Percentiles rank a stretch among this genome's conserved stretches.
Conservation (phyloP, 768 basidiomycete genomes). For the Mycena albidolilacea region DNA sequence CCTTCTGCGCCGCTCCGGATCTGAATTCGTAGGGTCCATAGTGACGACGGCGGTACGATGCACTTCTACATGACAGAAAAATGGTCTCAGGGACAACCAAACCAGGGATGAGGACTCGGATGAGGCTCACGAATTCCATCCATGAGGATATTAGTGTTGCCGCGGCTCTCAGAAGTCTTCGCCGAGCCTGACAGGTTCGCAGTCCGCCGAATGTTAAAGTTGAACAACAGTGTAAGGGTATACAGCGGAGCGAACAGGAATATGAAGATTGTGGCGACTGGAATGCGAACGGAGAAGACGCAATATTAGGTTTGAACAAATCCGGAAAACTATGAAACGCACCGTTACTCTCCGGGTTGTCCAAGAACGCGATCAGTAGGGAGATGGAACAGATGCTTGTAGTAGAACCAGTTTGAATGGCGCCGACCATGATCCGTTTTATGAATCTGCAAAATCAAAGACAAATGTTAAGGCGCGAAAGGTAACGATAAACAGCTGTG, state of each 20-base stretch:
- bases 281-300: neutral
- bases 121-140: conserved; percentile 12
- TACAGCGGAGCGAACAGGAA: conserved; percentile 16
- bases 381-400: conserved; percentile 1
- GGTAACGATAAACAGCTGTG: no score
- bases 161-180: conserved; percentile 12
- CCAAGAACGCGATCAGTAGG: conserved; percentile 2
- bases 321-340: neutral
- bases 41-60: conserved; percentile 15
- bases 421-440: conserved; percentile 7
- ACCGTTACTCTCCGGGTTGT: conserved; percentile 16
- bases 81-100: neutral
- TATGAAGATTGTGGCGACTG: conserved; percentile 11
- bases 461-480: no score
- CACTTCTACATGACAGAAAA: neutral
- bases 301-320: neutral
- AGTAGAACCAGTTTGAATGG: conserved; percentile 4
- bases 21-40: conserved; percentile 5
- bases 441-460: conserved; percentile 1
- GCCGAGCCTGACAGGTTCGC: neutral
- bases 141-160: conserved; percentile 7
- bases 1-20: neutral
- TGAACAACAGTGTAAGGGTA: conserved; percentile 11
- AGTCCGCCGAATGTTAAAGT: conserved; percentile 13
- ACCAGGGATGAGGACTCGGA: neutral